Evolutionary conservation across 169 alveolate genomes (phyloP).

Genomic region (Plasmodium fragile): DNA sequence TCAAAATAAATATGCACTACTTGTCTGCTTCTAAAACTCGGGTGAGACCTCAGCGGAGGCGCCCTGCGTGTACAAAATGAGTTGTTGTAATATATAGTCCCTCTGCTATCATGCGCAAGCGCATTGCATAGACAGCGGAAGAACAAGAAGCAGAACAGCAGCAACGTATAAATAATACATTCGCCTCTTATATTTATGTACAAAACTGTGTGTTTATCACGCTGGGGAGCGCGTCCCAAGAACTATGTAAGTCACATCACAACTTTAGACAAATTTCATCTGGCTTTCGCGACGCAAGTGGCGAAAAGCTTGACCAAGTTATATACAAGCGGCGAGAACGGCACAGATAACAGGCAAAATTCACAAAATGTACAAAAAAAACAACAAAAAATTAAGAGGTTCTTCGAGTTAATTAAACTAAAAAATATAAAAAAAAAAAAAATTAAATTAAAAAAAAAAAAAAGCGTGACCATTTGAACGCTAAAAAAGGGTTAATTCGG

Average conservation of each 20-base stretch:
- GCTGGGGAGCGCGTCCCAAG: background rate
- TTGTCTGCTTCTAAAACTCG: background rate
- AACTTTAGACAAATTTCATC: background rate
- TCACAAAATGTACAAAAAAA: background rate
- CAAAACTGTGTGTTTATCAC: background rate
- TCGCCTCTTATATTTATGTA: background rate
- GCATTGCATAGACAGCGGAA: background rate
- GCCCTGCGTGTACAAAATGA: background rate
- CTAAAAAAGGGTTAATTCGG: background rate
- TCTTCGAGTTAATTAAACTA: background rate
- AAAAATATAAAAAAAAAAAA: background rate
- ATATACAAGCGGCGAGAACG: background rate
- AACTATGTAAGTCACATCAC: background rate
- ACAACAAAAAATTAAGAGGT: background rate
- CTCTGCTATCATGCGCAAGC: background rate
- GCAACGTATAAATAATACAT: background rate
- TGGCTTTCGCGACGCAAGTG: background rate
- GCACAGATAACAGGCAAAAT: background rate
- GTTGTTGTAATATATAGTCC: background rate
- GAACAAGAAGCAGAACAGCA: background rate
- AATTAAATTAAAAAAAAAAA: background rate
- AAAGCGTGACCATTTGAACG: background rate
- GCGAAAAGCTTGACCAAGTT: background rate
- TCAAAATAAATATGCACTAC: background rate
- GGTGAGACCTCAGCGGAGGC: background rate